Base-by-base conservation (phyloP, 1,139 yeast genomes). In the Sugiyamaella grinbergsii region DNA sequence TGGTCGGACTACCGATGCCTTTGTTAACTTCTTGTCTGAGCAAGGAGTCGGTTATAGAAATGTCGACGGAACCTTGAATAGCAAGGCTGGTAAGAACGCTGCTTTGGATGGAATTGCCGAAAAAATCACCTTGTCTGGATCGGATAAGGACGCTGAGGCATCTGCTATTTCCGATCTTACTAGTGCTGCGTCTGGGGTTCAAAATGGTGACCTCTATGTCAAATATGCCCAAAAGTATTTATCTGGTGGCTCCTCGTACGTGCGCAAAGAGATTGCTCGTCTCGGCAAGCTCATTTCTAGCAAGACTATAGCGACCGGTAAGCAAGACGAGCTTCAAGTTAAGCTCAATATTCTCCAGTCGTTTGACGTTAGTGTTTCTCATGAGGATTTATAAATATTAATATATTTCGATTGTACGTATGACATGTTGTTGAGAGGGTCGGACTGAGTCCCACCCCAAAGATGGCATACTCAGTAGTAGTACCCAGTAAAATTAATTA, bases 81-180 rank as follows among this genome's bases (percentile, higher is more conserved):
- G 62, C 1, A 58, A 60, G 7, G 90, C 88, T 7, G 95, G 95
- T 18, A 70, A 79, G 47, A 67, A 82, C 29, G 60, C 63, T 1
- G 71, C 68, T 3, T 54, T 81, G 29, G 81, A 80, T 51, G 58
- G 59, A 1, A 53, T 71, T 38, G 56, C 57, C 10, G 54, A 53
- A 32, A 53, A 55, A 11, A 49, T 52, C 3, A 50, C 54, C 29
- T 11, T 37, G 13, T 39, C 54, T 23, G 54, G 44, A 22, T 52
- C 34, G 22, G 47, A 46, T 10, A 36, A 31, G 48, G 29, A 49
- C 47, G 34, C 45, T 39, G 40, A 49, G 20, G 51, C 55, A 32
- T 16, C 22, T 16, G 45, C 44, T 5, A 24, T 45, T 15, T 50
- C 52, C n/a, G 59, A 62, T 4, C 40, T 70, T 36, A 36, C 31